Base-by-base conservation (phyloP, 2,329 filamentous ascomycete genomes). In the Diaporthe eres region DNA sequence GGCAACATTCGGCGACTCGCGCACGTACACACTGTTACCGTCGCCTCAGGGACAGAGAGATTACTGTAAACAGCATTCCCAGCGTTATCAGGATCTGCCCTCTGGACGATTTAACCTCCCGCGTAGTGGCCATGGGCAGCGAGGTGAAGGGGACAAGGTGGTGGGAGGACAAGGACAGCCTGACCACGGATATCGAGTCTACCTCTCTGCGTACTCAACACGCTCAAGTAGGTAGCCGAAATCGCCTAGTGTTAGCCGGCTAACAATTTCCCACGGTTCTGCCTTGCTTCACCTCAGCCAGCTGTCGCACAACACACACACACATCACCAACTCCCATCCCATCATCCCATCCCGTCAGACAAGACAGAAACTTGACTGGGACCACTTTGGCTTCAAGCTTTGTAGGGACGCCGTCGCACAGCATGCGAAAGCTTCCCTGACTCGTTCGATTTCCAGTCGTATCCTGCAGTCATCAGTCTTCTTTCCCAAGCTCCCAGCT, bases 321-420 rank as follows among this genome's bases (percentile, higher is more conserved):
- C 57, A 39, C 31, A n/a, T 17, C 57, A 61, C 34, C 39, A 28
- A 28, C 39, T 8, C 31, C 39, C 39, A 17, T 47, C 44, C 47
- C 44, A 39, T 7, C 63, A 19, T 65, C 25, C 70, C 44, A 47
- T 55, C 58, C 58, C 19, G 31, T 25, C 37, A 15, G 37, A n/a
- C 25, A 65, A 15, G 37, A n/a, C 25, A 65, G 37, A 39, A 31
- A 28, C 22, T 15, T 47, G 57, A 60, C 22, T 63, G 55, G 34
- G 57, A 31, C 44, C 60, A 19, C 34, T 65, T 44, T 65, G 49
- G 37, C 65, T 70, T 70, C 34, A 28, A 70, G 47, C n/a, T 39
- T 53, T 51, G 49, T 42, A 25, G 22, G 49, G 65, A n/a, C 65
- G n/a, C n/a, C 47, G 71, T 73, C 71, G 58, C 60, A 73, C 71